A percentile compares a stretch with the other conserved stretches of the same genome.
Conservation (phyloP, 352 stramenopile genomes). For the Phytophthora cajani region DNA sequence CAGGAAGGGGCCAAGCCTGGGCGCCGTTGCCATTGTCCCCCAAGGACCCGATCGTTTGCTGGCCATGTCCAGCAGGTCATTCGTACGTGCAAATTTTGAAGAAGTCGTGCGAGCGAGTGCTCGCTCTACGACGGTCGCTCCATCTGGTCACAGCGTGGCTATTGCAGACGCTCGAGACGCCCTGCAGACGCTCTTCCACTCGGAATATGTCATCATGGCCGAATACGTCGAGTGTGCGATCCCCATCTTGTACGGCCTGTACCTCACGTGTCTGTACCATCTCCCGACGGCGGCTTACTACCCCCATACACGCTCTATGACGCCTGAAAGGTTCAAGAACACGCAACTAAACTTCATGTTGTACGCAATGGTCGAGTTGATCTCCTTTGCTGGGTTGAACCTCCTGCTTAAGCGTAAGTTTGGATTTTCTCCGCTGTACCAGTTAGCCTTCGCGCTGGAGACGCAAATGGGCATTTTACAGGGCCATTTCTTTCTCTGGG, state of each 20-base stretch:
- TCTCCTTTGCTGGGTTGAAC: conserved; percentile 12
- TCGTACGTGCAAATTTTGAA: conserved; percentile 2
- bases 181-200: conserved; percentile 39
- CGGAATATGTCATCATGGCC: conserved; percentile 38
- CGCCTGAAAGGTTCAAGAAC: background rate
- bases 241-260: conserved; percentile 38
- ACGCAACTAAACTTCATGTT: conserved; percentile 19
- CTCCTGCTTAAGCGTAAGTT: conserved; percentile 10
- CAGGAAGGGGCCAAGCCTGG: background rate
- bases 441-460: conserved; percentile 42
- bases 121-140: background rate
- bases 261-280: conserved; percentile 22
- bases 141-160: background rate
- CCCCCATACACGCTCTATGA: conserved; percentile 12
- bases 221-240: conserved; percentile 45
- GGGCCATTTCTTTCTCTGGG: conserved; percentile 34
- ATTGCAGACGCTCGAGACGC: conserved; percentile 11
- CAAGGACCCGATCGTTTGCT: background rate
- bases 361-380: conserved; percentile 23
- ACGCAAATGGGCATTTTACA: conserved; percentile 32
- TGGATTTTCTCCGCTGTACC: conserved; percentile 32
- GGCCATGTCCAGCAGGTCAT: background rate
- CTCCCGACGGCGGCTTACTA: conserved; percentile 30
- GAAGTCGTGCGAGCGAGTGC: background rate
- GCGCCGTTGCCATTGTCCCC: background rate